Conservation (phyloP, 257 asterid genomes). For the Solanum pinnatisectum region DNA sequence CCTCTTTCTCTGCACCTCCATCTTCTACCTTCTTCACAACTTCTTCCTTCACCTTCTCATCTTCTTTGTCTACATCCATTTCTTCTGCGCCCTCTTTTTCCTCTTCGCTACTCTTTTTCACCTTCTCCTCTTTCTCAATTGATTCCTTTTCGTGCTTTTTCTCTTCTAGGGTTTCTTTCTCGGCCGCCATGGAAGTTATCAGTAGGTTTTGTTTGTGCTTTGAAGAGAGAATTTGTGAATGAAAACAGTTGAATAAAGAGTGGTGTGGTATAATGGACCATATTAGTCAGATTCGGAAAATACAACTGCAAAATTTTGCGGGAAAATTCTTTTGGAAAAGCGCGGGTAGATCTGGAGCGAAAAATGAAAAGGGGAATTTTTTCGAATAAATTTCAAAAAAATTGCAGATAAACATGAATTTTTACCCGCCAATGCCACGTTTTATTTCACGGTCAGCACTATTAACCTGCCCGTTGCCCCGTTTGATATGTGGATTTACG, state of each 20-base stretch:
- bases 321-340: background rate
- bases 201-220: background rate
- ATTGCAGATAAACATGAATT: background rate
- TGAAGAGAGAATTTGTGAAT: background rate
- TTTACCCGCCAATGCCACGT: background rate
- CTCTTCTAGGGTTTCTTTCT: constrained; percentile 31
- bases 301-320: background rate
- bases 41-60: background rate
- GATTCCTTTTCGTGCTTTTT: background rate
- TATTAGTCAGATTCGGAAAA: background rate
- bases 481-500: background rate
- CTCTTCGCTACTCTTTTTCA: background rate
- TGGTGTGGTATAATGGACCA: background rate
- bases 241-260: background rate
- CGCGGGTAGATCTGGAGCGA: background rate
- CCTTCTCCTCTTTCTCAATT: background rate
- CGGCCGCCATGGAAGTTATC: constrained; percentile 42
- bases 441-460: background rate
- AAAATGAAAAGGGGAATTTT: background rate
- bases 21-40: background rate
- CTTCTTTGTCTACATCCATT: background rate
- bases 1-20: background rate
- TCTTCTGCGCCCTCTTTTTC: background rate
- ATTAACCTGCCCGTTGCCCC: background rate
- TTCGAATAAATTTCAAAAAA: background rate